phyloP scores from a whole-genome alignment of 169 alveolate genomes.

The Ichthyophthirius multifiliis region DNA sequence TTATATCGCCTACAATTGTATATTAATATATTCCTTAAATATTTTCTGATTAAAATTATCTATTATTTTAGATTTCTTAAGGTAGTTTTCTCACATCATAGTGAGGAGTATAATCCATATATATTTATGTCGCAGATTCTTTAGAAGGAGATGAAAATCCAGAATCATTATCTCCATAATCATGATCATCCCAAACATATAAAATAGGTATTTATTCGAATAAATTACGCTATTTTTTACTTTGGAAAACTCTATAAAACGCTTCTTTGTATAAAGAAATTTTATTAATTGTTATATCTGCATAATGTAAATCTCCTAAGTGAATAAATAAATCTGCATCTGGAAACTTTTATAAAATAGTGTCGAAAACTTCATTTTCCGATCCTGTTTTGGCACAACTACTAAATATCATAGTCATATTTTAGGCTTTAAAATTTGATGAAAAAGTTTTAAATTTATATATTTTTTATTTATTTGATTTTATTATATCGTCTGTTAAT shows the following conservation, averaged over 20 bases:
- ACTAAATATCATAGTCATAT: neutral
- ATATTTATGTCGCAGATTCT: neutral
- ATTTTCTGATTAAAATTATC: neutral
- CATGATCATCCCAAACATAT: constrained; percentile 11
- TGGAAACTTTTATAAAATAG: neutral
- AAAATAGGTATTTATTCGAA: neutral
- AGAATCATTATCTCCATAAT: constrained; percentile 2
- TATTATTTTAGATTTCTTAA: neutral
- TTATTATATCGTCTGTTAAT: neutral
- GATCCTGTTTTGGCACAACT: constrained; percentile 1
- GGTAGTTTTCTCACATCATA: neutral
- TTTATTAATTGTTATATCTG: neutral
- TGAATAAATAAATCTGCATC: neutral
- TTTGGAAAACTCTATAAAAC: neutral
- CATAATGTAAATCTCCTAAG: neutral
- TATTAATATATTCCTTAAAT: neutral
- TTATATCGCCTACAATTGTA: neutral
- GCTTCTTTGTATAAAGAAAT: neutral
- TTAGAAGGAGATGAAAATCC: neutral
- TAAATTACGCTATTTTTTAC: neutral
- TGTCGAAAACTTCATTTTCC: neutral
- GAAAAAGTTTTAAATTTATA: neutral
- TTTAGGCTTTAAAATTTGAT: neutral
- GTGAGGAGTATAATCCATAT: neutral
- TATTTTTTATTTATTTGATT: neutral